Percentiles rank a stretch among this genome's conserved stretches.
These are phyloP conservation scores for Galeopsis tetrahit DNA, from an alignment of 257 asterid species.

Conservation along the genomic window DNA sequence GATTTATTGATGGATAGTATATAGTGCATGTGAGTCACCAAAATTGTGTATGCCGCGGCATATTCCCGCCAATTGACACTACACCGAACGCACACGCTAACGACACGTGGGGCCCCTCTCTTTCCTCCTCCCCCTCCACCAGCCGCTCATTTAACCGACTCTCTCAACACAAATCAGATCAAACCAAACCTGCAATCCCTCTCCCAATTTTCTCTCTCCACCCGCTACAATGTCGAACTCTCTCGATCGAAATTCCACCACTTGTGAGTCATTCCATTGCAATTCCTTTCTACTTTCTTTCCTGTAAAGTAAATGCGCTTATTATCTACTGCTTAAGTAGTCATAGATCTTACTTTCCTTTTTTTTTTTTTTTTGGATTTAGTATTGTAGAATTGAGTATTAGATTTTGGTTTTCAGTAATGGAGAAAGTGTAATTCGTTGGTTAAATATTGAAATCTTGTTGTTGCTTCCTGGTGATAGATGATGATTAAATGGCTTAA, in stretches of 20 bases:
- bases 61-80: slow-evolving; percentile 59
- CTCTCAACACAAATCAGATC: neutral
- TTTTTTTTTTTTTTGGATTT: neutral
- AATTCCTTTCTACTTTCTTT: neutral
- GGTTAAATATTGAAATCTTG: neutral
- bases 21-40: neutral
- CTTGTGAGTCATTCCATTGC: slow-evolving; percentile 37
- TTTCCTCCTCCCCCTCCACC: slow-evolving; percentile 15
- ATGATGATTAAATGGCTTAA: neutral
- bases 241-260: slow-evolving; percentile 39
- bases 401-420: slow-evolving; percentile 11
- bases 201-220: slow-evolving; percentile 11
- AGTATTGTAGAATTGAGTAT: neutral
- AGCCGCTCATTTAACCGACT: slow-evolving; percentile 32
- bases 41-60: slow-evolving; percentile 23
- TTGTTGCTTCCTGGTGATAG: neutral
- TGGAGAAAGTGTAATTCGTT: slow-evolving; percentile 13
- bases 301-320: neutral
- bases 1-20: neutral
- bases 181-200: neutral
- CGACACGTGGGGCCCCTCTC: slow-evolving; percentile 47
- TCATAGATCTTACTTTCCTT: neutral
- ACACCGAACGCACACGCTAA: slow-evolving; percentile 26
- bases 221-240: slow-evolving; percentile 37
- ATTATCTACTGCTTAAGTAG: slow-evolving; percentile 5